Evolutionary conservation across 2,329 filamentous ascomycete species (phyloP).

Genomic region (Pseudogymnoascus sp.): DNA sequence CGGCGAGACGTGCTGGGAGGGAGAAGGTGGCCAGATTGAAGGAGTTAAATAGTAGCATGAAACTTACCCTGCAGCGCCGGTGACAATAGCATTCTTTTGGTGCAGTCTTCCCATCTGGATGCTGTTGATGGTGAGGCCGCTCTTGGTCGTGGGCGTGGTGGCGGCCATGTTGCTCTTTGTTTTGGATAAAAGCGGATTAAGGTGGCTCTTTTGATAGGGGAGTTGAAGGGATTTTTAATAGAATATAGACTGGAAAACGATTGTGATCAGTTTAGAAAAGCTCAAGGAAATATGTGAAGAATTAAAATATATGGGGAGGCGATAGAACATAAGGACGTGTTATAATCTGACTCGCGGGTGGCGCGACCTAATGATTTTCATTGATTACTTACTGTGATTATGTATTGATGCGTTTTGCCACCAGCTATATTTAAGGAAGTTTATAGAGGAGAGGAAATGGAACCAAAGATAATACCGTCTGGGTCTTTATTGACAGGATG

Average conservation of each 20-base stretch:
- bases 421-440: not conserved
- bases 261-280: not conserved
- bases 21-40: not conserved
- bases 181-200: not conserved
- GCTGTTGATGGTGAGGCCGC: slow-evolving; percentile 27
- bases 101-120: slow-evolving; percentile 28
- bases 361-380: not conserved
- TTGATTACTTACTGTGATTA: slow-evolving; percentile 1
- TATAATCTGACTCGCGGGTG: slow-evolving; percentile 6
- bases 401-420: not conserved
- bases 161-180: not conserved
- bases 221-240: not conserved
- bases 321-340: not conserved
- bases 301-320: not conserved
- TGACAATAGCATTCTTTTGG: slow-evolving; percentile 44
- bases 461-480: not conserved
- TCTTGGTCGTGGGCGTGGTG: not conserved
- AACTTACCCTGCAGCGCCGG: slow-evolving; percentile 59
- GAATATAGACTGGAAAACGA: not conserved
- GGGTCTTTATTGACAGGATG: not conserved
- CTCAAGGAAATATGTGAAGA: not conserved
- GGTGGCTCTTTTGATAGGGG: not conserved
- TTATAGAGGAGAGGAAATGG: not conserved
- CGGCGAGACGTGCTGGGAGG: not conserved
- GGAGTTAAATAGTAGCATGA: slow-evolving; percentile 6